Conservation (phyloP, 2,329 filamentous ascomycete species). For the Penicillium vulpinum region DNA sequence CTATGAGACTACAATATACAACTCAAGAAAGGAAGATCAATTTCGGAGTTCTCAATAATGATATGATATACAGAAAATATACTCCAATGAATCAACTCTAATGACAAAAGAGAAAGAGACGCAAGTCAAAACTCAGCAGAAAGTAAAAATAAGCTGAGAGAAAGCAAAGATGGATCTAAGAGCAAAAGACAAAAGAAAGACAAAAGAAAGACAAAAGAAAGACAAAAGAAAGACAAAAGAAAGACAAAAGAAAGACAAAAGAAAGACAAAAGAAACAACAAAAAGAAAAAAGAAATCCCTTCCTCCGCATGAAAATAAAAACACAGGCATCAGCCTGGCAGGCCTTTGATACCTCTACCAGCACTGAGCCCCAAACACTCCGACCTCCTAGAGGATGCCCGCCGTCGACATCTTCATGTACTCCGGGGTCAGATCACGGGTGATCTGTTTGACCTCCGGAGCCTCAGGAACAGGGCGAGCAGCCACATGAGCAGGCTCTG, state of each 20-base stretch:
- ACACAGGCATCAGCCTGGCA: background rate
- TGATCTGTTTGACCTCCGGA: background rate
- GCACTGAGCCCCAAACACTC: background rate
- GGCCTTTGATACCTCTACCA: background rate
- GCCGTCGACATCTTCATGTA: conserved; percentile 4
- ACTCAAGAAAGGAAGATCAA: background rate
- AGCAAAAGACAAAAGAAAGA: background rate
- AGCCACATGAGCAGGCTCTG: background rate
- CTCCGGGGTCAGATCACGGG: background rate
- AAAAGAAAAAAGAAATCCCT: background rate
- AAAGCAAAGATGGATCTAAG: background rate
- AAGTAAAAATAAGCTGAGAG: background rate
- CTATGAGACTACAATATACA: background rate
- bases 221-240: background rate
- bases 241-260: background rate
- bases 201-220: background rate
- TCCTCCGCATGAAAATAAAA: background rate
- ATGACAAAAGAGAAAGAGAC: background rate
- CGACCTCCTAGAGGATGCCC: background rate
- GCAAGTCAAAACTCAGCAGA: background rate
- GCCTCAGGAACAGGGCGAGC: background rate
- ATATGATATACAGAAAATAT: background rate
- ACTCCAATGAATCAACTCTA: background rate
- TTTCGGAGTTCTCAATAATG: background rate
- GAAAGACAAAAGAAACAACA: background rate